phyloP scores from a whole-genome alignment of 1,139 yeast species.

The Hemisphaericaspora lyxosophila region DNA sequence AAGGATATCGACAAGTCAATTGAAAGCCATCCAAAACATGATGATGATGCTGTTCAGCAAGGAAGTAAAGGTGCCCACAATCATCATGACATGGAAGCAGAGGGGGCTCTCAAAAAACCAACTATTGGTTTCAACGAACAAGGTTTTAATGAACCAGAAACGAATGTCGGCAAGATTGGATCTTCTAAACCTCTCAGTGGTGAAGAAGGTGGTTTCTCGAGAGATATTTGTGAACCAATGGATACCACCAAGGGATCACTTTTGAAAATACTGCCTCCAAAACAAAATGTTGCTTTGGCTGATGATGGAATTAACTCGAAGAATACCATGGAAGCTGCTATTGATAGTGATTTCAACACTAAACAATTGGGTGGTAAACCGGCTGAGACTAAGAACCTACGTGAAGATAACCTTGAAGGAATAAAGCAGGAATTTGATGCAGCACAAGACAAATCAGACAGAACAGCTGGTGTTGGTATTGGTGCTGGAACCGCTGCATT shows the following conservation, averaged over 20 bases:
- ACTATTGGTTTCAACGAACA: neutral
- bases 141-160: neutral
- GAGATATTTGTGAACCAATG: constrained; percentile 2
- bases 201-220: neutral
- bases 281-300: neutral
- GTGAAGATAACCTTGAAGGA: too few relatives aligned
- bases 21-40: neutral
- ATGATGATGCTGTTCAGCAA: neutral
- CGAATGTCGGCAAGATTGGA: neutral
- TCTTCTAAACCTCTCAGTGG: too few relatives aligned
- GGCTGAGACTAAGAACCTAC: too few relatives aligned
- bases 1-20: neutral
- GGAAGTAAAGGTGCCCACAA: neutral
- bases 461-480: neutral
- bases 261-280: neutral
- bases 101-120: neutral
- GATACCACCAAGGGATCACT: constrained; percentile 1
- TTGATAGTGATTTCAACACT: too few relatives aligned
- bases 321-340: neutral
- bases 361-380: too few relatives aligned
- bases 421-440: too few relatives aligned
- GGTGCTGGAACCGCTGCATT: neutral
- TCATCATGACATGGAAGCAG: neutral
- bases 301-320: neutral
- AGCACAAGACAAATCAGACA: too few relatives aligned